Percentiles rank a stretch among this genome's conserved stretches.
Conservation (phyloP, 1,284 basidiomycete genomes). For the Cystobasidium pallidum region DNA sequence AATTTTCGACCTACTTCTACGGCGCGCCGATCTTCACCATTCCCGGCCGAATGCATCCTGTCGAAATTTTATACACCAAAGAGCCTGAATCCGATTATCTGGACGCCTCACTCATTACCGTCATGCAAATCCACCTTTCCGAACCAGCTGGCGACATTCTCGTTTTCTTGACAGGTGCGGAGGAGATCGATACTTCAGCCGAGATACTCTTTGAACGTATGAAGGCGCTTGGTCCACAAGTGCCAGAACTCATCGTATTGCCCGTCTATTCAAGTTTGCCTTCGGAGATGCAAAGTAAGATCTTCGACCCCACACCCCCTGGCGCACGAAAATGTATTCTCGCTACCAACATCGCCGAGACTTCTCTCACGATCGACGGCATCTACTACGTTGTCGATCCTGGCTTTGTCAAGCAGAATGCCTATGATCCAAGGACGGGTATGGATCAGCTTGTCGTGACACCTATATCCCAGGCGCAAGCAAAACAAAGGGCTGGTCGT, state of each 20-base stretch:
- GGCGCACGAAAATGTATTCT: constrained; percentile 96
- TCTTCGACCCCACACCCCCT: constrained; percentile 96
- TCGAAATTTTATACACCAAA: constrained; percentile 96
- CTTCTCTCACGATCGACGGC: constrained; percentile 95
- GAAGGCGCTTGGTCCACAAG: constrained; percentile 94
- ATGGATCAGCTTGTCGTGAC: constrained; percentile 99
- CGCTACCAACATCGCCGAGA: constrained; percentile 98
- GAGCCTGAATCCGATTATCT: constrained; percentile 98
- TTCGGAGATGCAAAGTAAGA: constrained; percentile 94
- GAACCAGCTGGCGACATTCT: constrained; percentile 96
- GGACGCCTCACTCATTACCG: constrained; percentile 95
- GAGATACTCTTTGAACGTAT: constrained; percentile 97
- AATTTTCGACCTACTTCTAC: constrained; percentile 98
- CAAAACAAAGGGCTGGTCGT: constrained; percentile 89
- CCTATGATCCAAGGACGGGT: constrained; percentile 92
- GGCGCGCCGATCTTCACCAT: constrained; percentile 99
- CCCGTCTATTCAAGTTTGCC: constrained; percentile 98
- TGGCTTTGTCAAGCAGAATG: constrained; percentile 98
- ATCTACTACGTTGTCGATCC: constrained; percentile 99
- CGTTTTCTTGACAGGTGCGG: constrained; percentile 96
- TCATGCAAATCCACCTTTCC: constrained; percentile 98
- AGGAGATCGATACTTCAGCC: constrained; percentile 97
- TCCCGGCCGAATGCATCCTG: constrained; percentile 96
- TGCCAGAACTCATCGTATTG: constrained; percentile 92
- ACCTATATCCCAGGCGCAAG: constrained; percentile 97